Evolutionary conservation across 192 early-diverging fungal genomes (phyloP).

Genomic region (Obelidium mucronatum): DNA sequence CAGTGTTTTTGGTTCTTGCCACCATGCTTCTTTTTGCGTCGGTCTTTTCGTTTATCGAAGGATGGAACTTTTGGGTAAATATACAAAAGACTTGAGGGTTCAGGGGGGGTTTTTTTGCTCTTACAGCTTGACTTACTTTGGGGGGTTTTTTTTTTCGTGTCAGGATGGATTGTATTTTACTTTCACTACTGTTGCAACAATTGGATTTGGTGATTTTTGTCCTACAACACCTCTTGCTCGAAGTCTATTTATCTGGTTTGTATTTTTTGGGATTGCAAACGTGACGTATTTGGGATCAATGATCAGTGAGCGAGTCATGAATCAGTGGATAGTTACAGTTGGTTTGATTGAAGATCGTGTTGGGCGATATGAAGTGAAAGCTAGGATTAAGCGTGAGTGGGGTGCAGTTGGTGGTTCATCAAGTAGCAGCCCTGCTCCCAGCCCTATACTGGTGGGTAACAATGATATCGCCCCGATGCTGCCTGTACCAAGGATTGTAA

Average conservation of each 20-base stretch:
- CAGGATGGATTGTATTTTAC: slow-evolving; percentile 59
- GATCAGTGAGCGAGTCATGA: slow-evolving; percentile 51
- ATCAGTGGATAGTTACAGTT: slow-evolving; percentile 59
- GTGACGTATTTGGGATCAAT: slow-evolving; percentile 56
- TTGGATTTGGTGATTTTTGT: slow-evolving; percentile 55
- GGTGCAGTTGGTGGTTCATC: not conserved
- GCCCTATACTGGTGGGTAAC: not conserved
- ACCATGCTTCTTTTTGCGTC: slow-evolving; percentile 52
- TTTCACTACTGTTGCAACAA: slow-evolving; percentile 51
- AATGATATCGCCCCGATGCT: not conserved
- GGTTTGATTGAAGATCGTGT: slow-evolving; percentile 54
- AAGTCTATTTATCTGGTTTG: slow-evolving; percentile 60
- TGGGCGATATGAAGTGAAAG: slow-evolving; percentile 61
- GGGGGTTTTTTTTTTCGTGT: not conserved
- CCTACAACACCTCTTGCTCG: slow-evolving; percentile 37
- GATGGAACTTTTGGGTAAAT: slow-evolving; percentile 43
- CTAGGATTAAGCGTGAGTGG: slow-evolving; percentile 47
- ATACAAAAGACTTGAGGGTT: too few relatives aligned
- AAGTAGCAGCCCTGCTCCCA: not conserved
- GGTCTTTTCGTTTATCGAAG: slow-evolving; percentile 52
- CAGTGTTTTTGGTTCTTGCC: slow-evolving; percentile 39
- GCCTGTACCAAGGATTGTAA: slow-evolving; percentile 1
- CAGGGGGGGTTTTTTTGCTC: too few relatives aligned
- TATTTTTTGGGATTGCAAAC: slow-evolving; percentile 47
- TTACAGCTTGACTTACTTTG: not conserved